These are phyloP conservation scores for Metschnikowia vanudenii DNA, from an alignment of 805 yeast species.

Conservation along the genomic window DNA sequence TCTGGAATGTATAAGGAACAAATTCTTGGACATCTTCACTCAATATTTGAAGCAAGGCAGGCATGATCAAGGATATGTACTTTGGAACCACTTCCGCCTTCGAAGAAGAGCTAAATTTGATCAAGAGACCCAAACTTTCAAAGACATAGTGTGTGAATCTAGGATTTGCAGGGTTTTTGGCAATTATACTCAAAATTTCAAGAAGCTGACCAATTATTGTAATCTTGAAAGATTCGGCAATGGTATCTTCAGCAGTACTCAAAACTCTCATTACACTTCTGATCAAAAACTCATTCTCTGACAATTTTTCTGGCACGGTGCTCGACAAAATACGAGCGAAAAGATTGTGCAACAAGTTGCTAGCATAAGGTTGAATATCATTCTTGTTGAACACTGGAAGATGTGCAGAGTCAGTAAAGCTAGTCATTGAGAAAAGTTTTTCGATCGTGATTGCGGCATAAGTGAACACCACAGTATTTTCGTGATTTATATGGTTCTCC, in stretches of 20 bases:
- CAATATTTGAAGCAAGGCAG: constrained; percentile 63
- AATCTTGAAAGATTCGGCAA: constrained; percentile 43
- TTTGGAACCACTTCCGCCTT: constrained; percentile 17
- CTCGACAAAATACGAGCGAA: constrained; percentile 58
- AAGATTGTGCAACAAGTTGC: constrained; percentile 61
- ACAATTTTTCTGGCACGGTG: constrained; percentile 78
- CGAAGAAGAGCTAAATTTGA: constrained; percentile 47
- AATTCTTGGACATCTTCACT: constrained; percentile 91
- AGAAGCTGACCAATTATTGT: constrained; percentile 64
- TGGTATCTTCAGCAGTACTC: constrained; percentile 65
- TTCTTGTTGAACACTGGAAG: constrained; percentile 63
- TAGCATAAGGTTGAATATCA: constrained; percentile 64
- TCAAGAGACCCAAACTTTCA: constrained; percentile 78
- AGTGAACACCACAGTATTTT: constrained; percentile 78
- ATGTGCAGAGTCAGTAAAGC: constrained; percentile 48
- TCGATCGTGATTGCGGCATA: constrained; percentile 93
- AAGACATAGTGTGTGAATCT: constrained; percentile 86
- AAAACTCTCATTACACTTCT: constrained; percentile 82
- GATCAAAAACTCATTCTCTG: constrained; percentile 93
- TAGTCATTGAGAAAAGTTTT: constrained; percentile 76
- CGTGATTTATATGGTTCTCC: constrained; percentile 60
- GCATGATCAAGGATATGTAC: constrained; percentile 57
- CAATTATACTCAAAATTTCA: constrained; percentile 63
- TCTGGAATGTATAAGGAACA: constrained; percentile 87
- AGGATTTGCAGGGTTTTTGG: constrained; percentile 94